Base-by-base conservation (phyloP, 805 yeast genomes). In the Myxozyma mucilagina region DNA sequence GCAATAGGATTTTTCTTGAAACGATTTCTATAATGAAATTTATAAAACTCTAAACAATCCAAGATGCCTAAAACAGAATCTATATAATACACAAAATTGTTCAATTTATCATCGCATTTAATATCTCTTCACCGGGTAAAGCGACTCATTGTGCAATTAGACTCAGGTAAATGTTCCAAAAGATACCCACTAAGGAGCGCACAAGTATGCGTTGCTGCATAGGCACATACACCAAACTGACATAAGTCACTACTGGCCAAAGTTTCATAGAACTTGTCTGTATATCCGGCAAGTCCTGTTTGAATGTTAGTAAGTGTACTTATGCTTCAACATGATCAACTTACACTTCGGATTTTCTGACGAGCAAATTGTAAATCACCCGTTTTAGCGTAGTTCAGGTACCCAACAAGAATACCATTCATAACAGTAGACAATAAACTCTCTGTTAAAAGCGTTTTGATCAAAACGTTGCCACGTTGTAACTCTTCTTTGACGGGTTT, bases 131-230 rank as follows among this genome's bases (percentile, higher is more conserved):
- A n/a, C n/a, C n/a, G n/a, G 29, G 29, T 24, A 24, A 24, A 24
- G 29, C 29, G 29, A 24, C 29, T 24, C 4, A 24, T 24, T 20
- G 24, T 6, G 56, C 53, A 10, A 34, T 31, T 24, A 51, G 31
- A 48, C 62, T 57, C 10, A 59, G 56, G 39, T 59, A 59, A 4
- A 59, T 41, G 16, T 50, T 56, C 62, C 62, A 59, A 34, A 59
- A 47, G 3, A 59, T 29, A 9, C 62, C 62, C 5, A 59, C 60
- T 18, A 59, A n/a, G 8, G 62, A 59, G 10, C 62, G 42, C 4
- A 49, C 47, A 10, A 59, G 41, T 5, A 59, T 50, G 1, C 62
- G 54, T 10, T 13, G 20, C 24, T 59, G 61, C 29, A 43, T 29
- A 13, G 62, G 61, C 20, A 55, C 41, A 39, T 44, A 47, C 24